Conservation (phyloP, 1,284 basidiomycete species). For the Ganoderma boninense region DNA sequence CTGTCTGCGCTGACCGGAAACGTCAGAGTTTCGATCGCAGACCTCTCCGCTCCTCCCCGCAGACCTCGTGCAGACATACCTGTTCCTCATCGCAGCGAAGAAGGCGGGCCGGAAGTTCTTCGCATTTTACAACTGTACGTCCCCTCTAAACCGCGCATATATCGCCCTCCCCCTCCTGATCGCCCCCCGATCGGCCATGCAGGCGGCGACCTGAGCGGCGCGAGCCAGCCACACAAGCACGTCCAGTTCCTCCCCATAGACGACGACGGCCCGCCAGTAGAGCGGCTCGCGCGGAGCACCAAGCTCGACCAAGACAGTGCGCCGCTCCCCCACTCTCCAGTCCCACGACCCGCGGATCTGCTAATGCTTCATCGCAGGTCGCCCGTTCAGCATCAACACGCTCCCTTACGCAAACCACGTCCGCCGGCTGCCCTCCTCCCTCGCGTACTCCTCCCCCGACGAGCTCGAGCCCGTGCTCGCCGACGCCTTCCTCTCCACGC, state of each 20-base stretch:
- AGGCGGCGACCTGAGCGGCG: constrained; percentile 85
- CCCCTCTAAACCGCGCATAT: no score
- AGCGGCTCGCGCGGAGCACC: constrained; percentile 67
- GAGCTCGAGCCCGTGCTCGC: constrained; percentile 67
- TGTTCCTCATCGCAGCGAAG: constrained; percentile 72
- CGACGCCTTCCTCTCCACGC: constrained; percentile 72
- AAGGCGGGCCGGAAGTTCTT: constrained; percentile 67
- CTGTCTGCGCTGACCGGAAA: neutral
- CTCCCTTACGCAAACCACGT: constrained; percentile 83
- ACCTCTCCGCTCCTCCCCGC: constrained; percentile 78
- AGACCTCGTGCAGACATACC: constrained; percentile 80
- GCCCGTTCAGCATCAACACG: constrained; percentile 12
- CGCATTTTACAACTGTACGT: constrained; percentile 87
- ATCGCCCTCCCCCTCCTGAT: no score
- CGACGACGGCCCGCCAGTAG: constrained; percentile 75
- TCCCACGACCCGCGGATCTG: neutral
- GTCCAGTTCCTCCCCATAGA: constrained; percentile 81
- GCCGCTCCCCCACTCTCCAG: constrained; percentile 28
- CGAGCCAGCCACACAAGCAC: constrained; percentile 90
- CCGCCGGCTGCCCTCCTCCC: constrained; percentile 65
- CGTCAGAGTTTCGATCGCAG: constrained; percentile 76
- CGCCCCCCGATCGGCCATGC: neutral
- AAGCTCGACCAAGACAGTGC: constrained; percentile 68
- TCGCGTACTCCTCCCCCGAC: constrained; percentile 51
- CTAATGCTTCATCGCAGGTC: neutral